These are phyloP conservation scores for Hypoxylon sp. DNA, from an alignment of 2,329 filamentous ascomycete genomes.

Conservation along the genomic window DNA sequence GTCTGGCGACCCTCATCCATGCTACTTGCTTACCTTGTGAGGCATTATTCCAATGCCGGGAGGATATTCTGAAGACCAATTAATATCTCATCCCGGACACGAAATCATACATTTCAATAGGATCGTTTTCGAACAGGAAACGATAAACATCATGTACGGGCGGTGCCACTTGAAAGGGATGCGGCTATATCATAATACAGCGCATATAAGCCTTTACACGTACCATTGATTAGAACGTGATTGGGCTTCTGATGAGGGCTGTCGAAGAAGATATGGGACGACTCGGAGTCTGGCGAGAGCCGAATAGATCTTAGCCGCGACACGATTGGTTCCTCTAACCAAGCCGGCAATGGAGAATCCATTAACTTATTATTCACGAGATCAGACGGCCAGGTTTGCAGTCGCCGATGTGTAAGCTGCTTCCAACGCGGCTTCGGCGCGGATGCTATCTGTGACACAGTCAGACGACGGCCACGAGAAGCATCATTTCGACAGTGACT, in stretches of 20 bases:
- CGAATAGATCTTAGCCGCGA: constrained; percentile 70
- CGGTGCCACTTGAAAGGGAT: background rate
- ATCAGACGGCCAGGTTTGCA: constrained; percentile 91
- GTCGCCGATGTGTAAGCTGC: constrained; percentile 85
- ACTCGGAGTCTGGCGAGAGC: constrained; percentile 51
- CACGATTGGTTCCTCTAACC: constrained; percentile 80
- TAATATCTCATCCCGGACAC: constrained; percentile 25
- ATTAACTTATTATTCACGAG: constrained; percentile 85
- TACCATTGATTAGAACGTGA: constrained; percentile 88
- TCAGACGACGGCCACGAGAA: constrained; percentile 51
- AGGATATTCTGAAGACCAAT: constrained; percentile 71
- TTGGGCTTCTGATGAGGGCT: constrained; percentile 86
- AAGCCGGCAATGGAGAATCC: constrained; percentile 79
- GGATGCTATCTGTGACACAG: constrained; percentile 68
- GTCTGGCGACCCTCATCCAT: constrained; percentile 38
- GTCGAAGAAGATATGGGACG: constrained; percentile 65
- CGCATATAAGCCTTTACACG: constrained; percentile 23
- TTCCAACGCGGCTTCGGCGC: constrained; percentile 87
- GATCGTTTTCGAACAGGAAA: constrained; percentile 14
- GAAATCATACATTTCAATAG: constrained; percentile 9
- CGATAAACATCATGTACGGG: background rate
- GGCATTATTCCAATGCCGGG: constrained; percentile 96
- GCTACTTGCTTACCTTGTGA: constrained; percentile 72
- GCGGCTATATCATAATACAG: background rate
- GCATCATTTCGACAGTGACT: constrained; percentile 17